Percentiles rank a stretch among this genome's conserved stretches.
Evolutionary conservation across 129 eudicot species (phyloP).

Genomic region (Deinandra increscens): DNA sequence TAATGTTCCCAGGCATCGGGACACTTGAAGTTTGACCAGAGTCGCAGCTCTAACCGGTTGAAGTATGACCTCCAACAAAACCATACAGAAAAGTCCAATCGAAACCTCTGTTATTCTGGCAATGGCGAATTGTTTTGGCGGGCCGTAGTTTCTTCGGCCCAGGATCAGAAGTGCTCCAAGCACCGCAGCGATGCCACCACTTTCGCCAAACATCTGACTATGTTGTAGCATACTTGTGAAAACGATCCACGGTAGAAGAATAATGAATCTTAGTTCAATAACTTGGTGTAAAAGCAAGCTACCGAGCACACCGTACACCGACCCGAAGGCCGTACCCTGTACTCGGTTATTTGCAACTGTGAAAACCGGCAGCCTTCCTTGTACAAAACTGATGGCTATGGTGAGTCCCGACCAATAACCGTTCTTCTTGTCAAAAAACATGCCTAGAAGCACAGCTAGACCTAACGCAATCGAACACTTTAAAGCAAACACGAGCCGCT

Average conservation of each 20-base stretch:
- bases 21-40: constrained; percentile 52
- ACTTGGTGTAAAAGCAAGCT: constrained; percentile 46
- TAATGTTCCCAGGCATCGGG: constrained; percentile 38
- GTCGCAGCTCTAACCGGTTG: constrained; percentile 63
- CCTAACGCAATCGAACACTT: constrained; percentile 77
- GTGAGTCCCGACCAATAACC: constrained; percentile 90
- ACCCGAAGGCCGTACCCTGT: constrained; percentile 85
- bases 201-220: constrained; percentile 68
- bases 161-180: constrained; percentile 75
- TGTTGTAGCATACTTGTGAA: constrained; percentile 68
- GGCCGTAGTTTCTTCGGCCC: constrained; percentile 70
- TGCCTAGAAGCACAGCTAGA: constrained; percentile 63
- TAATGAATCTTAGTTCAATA: constrained; percentile 42
- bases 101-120: constrained; percentile 67
- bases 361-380: constrained; percentile 51
- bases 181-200: constrained; percentile 71
- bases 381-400: constrained; percentile 69
- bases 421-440: constrained; percentile 54
- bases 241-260: constrained; percentile 79
- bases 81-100: constrained; percentile 63
- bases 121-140: constrained; percentile 62
- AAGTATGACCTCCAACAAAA: constrained; percentile 50
- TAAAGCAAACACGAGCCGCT: constrained; percentile 47
- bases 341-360: constrained; percentile 63
- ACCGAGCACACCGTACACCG: constrained; percentile 68